Conservation (phyloP, 1,284 basidiomycete genomes). For the Trametes sp. region DNA sequence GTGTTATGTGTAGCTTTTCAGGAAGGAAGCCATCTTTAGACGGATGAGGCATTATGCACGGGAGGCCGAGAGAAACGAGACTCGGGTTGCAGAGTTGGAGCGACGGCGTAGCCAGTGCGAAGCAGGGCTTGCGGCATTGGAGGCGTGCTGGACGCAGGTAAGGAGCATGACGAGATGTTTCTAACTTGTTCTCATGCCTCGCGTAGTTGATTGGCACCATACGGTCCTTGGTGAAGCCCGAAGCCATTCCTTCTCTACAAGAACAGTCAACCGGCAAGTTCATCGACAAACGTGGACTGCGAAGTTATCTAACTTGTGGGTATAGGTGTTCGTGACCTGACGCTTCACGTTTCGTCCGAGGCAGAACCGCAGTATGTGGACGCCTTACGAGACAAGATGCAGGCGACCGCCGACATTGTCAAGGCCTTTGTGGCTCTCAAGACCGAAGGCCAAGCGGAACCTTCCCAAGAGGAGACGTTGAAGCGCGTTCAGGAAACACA, state of each 20-base stretch:
- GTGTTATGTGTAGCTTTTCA: constrained; percentile 42
- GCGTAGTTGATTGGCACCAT: constrained; percentile 73
- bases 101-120: constrained; percentile 78
- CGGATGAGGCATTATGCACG: constrained; percentile 92
- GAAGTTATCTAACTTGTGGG: too few relatives aligned
- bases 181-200: constrained; percentile 19
- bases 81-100: constrained; percentile 77
- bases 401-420: constrained; percentile 67
- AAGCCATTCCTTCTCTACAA: constrained; percentile 55
- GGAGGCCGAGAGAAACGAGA: constrained; percentile 75
- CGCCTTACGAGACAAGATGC: constrained; percentile 61
- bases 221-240: constrained; percentile 63
- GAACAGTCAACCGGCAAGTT: constrained; percentile 55
- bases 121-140: constrained; percentile 80
- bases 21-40: constrained; percentile 93
- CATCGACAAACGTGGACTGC: too few relatives aligned
- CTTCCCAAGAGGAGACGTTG: constrained; percentile 50
- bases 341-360: constrained; percentile 58
- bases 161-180: constrained; percentile 7
- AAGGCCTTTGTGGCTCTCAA: constrained; percentile 62
- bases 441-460: constrained; percentile 40
- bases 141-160: constrained; percentile 93
- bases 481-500: constrained; percentile 60
- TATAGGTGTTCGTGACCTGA: constrained; percentile 58
- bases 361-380: constrained; percentile 53